Base-by-base conservation (phyloP, 2,329 filamentous ascomycete genomes). In the Scleromitrula shiraiana region DNA sequence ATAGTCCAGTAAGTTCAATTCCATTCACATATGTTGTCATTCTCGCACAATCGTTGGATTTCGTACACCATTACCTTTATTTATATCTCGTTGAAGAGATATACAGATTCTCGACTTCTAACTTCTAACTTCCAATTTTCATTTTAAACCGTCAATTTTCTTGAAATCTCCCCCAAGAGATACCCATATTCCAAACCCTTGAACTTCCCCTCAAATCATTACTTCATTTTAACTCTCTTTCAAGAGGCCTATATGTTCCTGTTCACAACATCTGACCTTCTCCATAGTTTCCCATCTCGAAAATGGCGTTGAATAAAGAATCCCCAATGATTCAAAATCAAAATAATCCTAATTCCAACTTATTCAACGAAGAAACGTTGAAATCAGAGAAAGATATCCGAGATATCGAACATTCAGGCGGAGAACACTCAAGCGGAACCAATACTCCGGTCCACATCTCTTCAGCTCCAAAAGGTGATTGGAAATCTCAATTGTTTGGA, bases 1-100 rank as follows among this genome's bases (percentile, higher is more conserved):
- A 47, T 47, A 47, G 15, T 47, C 7, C 44, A 47, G 44, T 47
- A 47, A 27, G 44, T 41, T 5, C 26, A 20, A 41, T 15, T 20
- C 6, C 12, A 35, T 20, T 14, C 27, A 20, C 23, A 37, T 37
- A 22, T 12, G 7, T 36, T 20, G 5, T 5, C n/a, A 30, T 12
- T 14, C 12, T 47, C 14, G 37, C 37, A 29, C 38, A 41, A 47
- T 35, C 7, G 10, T 27, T 40, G 27, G 24, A n/a, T 23, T 9
- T 22, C 20, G 26, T 41, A 37, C 44, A 27, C 44, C 37, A 47
- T 41, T 24, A 9, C 6, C 29, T 7, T 6, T 23, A 12, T 33
- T 26, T 32, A 17, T 9, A 22, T 15, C 3, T 33, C n/a, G n/a
- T n/a, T n/a, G n/a, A n/a, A 7, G n/a, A 22, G 20, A 22, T 23